Percentiles rank a stretch among this genome's conserved stretches.
Conservation (phyloP, 495 filamentous ascomycete species). For the Aspergillus egyptiacus region DNA sequence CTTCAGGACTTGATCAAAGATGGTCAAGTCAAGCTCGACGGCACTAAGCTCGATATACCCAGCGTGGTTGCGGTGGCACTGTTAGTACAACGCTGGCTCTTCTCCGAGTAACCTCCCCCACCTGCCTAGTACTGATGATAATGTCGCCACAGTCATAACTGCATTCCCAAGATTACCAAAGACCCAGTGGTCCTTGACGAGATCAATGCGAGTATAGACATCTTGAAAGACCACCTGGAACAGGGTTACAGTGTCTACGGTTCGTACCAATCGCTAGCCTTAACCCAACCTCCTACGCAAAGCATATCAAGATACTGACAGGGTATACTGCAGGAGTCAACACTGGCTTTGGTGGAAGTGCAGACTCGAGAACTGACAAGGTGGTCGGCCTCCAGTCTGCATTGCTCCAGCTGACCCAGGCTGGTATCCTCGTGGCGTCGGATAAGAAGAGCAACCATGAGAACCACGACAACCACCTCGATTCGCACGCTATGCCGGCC, state of each 20-base stretch:
- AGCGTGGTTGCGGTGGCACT: slow-evolving; percentile 17
- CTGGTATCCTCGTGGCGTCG: slow-evolving; percentile 40
- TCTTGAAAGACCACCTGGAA: slow-evolving; percentile 18
- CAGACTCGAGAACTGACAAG: slow-evolving; percentile 45
- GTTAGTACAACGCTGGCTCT: slow-evolving; percentile 2
- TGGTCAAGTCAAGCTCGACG: slow-evolving; percentile 15
- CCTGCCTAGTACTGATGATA: slow-evolving; percentile 2
- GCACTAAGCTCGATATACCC: slow-evolving; percentile 17
- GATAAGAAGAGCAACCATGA: slow-evolving; percentile 22
- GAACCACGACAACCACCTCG: slow-evolving; percentile 16
- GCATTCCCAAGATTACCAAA: slow-evolving; percentile 11
- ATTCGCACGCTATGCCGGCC: slow-evolving; percentile 39
- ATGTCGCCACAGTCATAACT: slow-evolving; percentile 13
- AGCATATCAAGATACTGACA: too few species aligned
- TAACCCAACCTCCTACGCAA: too few species aligned
- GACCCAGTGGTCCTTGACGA: slow-evolving; percentile 14
- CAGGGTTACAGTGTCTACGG: slow-evolving; percentile 18
- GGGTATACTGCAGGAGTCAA: slow-evolving; percentile 45
- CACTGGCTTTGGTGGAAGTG: slow-evolving; percentile 62
- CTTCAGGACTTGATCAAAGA: slow-evolving; percentile 9
- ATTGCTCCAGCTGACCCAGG: slow-evolving; percentile 47
- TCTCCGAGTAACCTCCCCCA: not conserved
- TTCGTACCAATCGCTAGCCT: not conserved
- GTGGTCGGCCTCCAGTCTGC: slow-evolving; percentile 44
- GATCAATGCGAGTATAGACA: slow-evolving; percentile 15